Base-by-base conservation (phyloP, 208 protist species). In the Leishmania amazonensis region DNA sequence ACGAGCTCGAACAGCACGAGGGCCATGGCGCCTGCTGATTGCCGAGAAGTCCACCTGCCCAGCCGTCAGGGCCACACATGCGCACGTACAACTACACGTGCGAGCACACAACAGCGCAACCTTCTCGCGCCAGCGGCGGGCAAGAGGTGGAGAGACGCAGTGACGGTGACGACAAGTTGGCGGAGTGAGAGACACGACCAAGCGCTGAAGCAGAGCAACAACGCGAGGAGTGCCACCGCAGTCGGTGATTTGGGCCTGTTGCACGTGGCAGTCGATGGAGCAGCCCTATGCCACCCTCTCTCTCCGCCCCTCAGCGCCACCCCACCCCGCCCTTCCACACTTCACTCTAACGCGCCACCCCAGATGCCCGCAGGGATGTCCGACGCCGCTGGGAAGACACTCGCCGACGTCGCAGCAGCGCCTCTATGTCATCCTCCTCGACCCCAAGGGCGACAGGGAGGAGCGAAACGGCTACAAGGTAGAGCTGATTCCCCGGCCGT, bases 351-450 rank as follows among this genome's bases (percentile, higher is more conserved):
- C 64, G 24, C 38, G 47, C 15, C 58, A 70, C 35, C 15, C 13
- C 3, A 9, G 45, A 76, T 38, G 35, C 80, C 24, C 64, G 58
- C 38, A 64, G 21, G 40, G n/a, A 81, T 77, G 76, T 51, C 68
- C 45, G 11, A 4, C 19, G 13, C 15, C 3, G 75, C 40, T 70
- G 38, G n/a, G 0, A 68, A 85, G 62, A 92, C 75, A 8, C 89
- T 96, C 68, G 86, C 80, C 28, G 28, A 80, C 81, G 2, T 64
- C 86, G 21, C 85, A 91, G 31, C 91, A 96, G 83, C 88, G 87
- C 78, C 89, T 90, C 80, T 94, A 83, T 78, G 89, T 93, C 51
- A 92, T 96, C 75, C 91, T 91, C 79, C 90, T 94, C 70, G 88
- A 94, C 24, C 75, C 80, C 35, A 90, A 92, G 78, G 85, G 76